Base-by-base conservation (phyloP, 2,329 filamentous ascomycete genomes). In the Beauveria caledonica region DNA sequence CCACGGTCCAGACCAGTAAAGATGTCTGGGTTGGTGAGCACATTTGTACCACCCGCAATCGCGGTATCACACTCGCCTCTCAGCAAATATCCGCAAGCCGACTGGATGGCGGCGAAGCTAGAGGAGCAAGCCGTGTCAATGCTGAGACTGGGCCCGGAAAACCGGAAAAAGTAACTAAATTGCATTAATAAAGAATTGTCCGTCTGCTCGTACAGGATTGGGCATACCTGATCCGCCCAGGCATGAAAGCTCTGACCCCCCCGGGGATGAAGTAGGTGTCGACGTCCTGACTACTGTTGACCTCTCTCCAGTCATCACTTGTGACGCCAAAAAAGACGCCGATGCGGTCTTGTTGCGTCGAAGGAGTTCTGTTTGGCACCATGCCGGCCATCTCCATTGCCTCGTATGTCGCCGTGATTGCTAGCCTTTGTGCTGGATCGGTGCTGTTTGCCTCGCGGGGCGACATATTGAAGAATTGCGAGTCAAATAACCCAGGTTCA, bases 401-500 rank as follows among this genome's bases (percentile, higher is more conserved):
- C 68, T 92, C 89, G 66, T 91, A 92, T 23, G 49, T 36, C 4
- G 49, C 29, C 5, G 29, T 36, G n/a, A 51, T 36, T 13, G 86
- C 85, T 33, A 92, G 76, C 64, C 89, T 80, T 68, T 90, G 87
- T 77, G 87, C 87, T 0, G 89, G 89, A 70, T 92, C 89, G 1
- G 84, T 87, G 66, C 89, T 85, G 46, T 81, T 33, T 55, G 40
- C 62, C 72, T 92, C 88, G 64, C 86, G 81, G 4, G 88, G 88
- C 46, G 87, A 90, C 82, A 92, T 90, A 70, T 89, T 89, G 80
- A 92, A 92, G 76, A 92, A 91, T 1, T 82, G 77, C 3, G 86
- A 82, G 67, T 92, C 88, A 66, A 92, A 92, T 23, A 86, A 76
- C 59, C 86, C 86, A 0, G 88, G 86, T 60, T 88, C 79, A 42